Evolutionary conservation across 2,329 filamentous ascomycete genomes (phyloP).

Genomic region (Pseudocercospora vitis): DNA sequence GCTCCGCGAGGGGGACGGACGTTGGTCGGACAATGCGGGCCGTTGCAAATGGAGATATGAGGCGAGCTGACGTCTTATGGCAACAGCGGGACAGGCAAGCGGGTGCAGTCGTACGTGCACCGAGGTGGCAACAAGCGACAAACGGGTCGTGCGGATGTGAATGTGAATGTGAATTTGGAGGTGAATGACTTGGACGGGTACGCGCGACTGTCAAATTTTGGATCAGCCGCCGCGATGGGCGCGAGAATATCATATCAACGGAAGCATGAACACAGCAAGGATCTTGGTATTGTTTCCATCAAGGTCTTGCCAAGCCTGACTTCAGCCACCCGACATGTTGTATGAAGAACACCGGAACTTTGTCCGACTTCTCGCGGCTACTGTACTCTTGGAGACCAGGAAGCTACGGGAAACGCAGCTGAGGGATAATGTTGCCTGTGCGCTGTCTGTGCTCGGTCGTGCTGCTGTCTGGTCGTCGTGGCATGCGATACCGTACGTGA

Average conservation of each 20-base stretch:
- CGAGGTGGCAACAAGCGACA: not conserved
- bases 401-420: too few relatives aligned
- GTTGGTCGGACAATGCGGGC: slow-evolving; percentile 3
- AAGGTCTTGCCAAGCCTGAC: too few relatives aligned
- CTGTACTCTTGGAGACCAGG: too few relatives aligned
- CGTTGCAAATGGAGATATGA: not conserved
- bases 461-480: too few relatives aligned
- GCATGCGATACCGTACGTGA: not conserved
- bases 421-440: too few relatives aligned
- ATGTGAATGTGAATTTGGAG: too few relatives aligned
- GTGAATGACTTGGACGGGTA: not conserved
- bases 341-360: not conserved
- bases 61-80: slow-evolving; percentile 1
- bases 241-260: slow-evolving; percentile 1
- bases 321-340: too few relatives aligned
- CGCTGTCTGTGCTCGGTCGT: not conserved
- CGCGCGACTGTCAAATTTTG: not conserved
- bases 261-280: not conserved
- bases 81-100: slow-evolving; percentile 6
- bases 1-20: not conserved
- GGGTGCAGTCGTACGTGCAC: not conserved
- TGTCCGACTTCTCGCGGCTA: not conserved
- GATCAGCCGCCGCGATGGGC: not conserved
- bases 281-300: not conserved
- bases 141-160: too few relatives aligned